A percentile compares a stretch with the other conserved stretches of the same genome.
phyloP scores from a whole-genome alignment of 1,284 basidiomycete species.

The Malassezia slooffiae region DNA sequence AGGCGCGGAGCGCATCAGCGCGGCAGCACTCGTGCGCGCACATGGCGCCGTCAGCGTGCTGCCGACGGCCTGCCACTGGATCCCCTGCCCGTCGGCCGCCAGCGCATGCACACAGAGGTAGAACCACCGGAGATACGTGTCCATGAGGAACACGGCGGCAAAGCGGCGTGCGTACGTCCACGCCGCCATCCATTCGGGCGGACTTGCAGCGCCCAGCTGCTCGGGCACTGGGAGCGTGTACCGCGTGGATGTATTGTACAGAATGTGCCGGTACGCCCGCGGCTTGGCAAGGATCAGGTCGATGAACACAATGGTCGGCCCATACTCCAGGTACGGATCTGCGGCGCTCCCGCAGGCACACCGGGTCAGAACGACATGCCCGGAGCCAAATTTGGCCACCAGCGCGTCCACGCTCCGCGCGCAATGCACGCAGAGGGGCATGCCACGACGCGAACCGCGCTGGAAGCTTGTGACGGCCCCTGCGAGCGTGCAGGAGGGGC shows the following conservation, averaged over 20 bases:
- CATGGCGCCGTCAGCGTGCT: too few species aligned
- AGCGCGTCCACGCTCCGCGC: conserved; percentile 6
- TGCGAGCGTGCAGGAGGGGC: too few species aligned
- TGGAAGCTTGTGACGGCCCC: too few species aligned
- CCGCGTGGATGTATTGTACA: conserved; percentile 11
- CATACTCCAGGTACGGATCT: conserved; percentile 20
- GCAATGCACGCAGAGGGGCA: conserved; percentile 20
- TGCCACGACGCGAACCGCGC: too few species aligned
- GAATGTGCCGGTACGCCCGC: conserved; percentile 17
- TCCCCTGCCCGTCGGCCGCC: too few species aligned
- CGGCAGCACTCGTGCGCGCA: too few species aligned
- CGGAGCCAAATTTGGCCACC: conserved; percentile 11
- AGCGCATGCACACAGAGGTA: conserved; percentile 7
- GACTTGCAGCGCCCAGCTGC: too few species aligned
- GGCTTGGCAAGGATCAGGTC: conserved; percentile 19
- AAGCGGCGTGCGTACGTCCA: conserved; percentile 5
- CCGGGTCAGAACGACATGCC: conserved; percentile 10
- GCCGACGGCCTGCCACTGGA: background rate
- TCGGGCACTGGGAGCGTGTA: too few species aligned
- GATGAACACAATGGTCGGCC: conserved; percentile 10
- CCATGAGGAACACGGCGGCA: conserved; percentile 11
- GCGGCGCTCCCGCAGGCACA: conserved; percentile 11
- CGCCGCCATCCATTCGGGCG: too few species aligned
- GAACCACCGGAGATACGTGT: conserved; percentile 16
- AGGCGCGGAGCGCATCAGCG: too few species aligned